A percentile compares a stretch with the other conserved stretches of the same genome.
phyloP scores from a whole-genome alignment of 805 yeast genomes.

The Candida tibetensis region DNA sequence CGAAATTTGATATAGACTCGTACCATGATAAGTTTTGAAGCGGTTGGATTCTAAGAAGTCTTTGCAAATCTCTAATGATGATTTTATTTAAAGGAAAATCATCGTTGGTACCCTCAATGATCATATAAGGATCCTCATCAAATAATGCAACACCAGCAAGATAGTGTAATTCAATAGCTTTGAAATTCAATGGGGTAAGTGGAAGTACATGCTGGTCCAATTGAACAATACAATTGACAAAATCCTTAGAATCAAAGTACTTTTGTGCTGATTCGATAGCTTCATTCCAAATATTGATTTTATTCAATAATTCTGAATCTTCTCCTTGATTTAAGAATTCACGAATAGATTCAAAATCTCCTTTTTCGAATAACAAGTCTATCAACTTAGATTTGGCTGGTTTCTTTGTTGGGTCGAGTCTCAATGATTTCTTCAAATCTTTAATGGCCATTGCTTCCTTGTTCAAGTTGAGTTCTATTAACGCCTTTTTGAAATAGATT shows the following conservation, averaged over 20 bases:
- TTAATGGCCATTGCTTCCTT: conserved; percentile 51
- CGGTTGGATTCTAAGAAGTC: conserved; percentile 28
- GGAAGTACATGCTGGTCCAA: conserved; percentile 23
- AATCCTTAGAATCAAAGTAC: conserved; percentile 13
- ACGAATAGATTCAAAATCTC: conserved; percentile 39
- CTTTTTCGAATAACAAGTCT: conserved; percentile 52
- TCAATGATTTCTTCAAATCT: conserved; percentile 49
- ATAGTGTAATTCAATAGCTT: conserved; percentile 31
- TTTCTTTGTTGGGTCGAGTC: conserved; percentile 36
- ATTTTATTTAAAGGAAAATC: conserved; percentile 9
- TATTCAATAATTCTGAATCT: conserved; percentile 3
- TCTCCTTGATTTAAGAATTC: conserved; percentile 10
- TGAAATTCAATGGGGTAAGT: conserved; percentile 44
- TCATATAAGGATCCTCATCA: conserved; percentile 3
- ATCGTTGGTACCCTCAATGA: conserved; percentile 2
- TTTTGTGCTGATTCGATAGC: conserved; percentile 12
- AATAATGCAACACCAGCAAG: conserved; percentile 17
- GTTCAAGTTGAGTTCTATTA: conserved; percentile 56
- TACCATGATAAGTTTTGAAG: conserved; percentile 23
- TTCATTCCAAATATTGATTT: conserved; percentile 11
- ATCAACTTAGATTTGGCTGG: conserved; percentile 51
- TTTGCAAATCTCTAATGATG: conserved; percentile 24
- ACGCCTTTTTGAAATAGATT: conserved; percentile 57
- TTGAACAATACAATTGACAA: conserved; percentile 24
- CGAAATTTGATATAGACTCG: conserved; percentile 24